Percentiles rank a stretch among this genome's conserved stretches.
These are phyloP conservation scores for Metarhizium robertsii DNA, from an alignment of 2,329 filamentous ascomycete species.

Conservation along the genomic window DNA sequence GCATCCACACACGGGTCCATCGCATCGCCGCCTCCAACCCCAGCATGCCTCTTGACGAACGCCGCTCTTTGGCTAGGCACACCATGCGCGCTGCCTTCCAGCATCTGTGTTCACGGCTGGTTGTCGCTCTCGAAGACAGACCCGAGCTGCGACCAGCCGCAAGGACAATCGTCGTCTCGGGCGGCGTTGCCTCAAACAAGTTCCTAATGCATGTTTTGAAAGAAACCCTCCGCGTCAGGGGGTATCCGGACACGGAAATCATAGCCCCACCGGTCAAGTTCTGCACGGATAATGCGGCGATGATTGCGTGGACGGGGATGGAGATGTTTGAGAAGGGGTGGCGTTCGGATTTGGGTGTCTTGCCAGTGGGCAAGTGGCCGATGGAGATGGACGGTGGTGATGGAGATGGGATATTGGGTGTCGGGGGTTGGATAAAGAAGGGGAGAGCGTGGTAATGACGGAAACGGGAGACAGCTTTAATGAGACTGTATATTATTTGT, in stretches of 20 bases:
- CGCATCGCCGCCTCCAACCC: constrained; percentile 30
- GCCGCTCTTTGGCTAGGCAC: constrained; percentile 59
- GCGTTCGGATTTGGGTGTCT: constrained; percentile 49
- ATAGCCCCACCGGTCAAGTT: constrained; percentile 65
- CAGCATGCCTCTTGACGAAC: constrained; percentile 46
- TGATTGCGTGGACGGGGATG: constrained; percentile 90
- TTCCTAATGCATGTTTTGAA: constrained; percentile 63
- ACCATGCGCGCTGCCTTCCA: constrained; percentile 79
- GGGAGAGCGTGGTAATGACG: not conserved
- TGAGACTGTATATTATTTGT: not conserved
- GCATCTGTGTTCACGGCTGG: constrained; percentile 67
- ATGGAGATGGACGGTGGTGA: constrained; percentile 51
- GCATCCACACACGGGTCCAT: constrained; percentile 47
- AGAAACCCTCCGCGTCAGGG: constrained; percentile 52
- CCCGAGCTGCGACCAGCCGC: constrained; percentile 20
- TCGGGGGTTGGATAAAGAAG: constrained; percentile 34
- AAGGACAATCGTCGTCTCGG: constrained; percentile 66
- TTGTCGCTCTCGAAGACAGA: constrained; percentile 50
- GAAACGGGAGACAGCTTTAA: too few relatives aligned
- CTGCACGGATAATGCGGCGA: constrained; percentile 93
- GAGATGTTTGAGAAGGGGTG: constrained; percentile 86
- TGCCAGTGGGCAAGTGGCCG: constrained; percentile 61
- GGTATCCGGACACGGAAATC: constrained; percentile 51
- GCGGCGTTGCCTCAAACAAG: constrained; percentile 80
- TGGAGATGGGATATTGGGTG: constrained; percentile 52